Evolutionary conservation across 1,139 yeast genomes (phyloP), one percentile per base, ranked within the genome.

Genomic region (Sugiyamaella neomexicana): DNA sequence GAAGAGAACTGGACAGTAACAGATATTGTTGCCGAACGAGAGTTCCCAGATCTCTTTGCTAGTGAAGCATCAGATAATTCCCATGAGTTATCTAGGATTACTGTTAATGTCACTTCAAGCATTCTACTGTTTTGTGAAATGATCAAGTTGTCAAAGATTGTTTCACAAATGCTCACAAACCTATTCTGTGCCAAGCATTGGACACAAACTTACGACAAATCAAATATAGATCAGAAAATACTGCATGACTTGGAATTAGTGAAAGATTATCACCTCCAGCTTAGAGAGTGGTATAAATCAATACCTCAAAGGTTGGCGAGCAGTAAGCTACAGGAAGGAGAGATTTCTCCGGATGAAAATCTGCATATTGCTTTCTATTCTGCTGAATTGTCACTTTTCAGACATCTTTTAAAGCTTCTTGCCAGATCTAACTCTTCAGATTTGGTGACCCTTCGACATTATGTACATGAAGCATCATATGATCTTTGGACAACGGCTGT

Each of bases 321-420:
- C 55, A 53, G 44, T 34, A 47, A 38, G 25, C 32, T 41, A 23
- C 54, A 53, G 36, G 49, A 16, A 55, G 67, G 41, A 48, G 63
- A 53, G 44, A 68, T 75, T 49, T 72, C 71, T 56, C 71, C 82
- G 5, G 87, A 85, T 68, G 96, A 95, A 0, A 85, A 87, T 60
- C 72, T 89, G 50, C 95, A 89, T 57, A 70, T 90, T 51, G 87
- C 95, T 0, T 89, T 90, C 70, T 87, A 89, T 73, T 91, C 95
- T 0, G 83, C 95, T 0, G 97, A 90, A 65, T 80, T 89, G 41
- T 85, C 95, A 0, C 73, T 90, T 40, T 97, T 90, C 69, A 74
- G 97, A 45, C 83, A 53, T 25, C 44, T 53, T 7, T 32, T 53
- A 2, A 53, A 53, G 34, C 40, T 49, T 15, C 37, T 53, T n/a